Percentiles rank a stretch among this genome's conserved stretches.
Conservation (phyloP, 2,329 filamentous ascomycete genomes). For the Alternaria triticina region DNA sequence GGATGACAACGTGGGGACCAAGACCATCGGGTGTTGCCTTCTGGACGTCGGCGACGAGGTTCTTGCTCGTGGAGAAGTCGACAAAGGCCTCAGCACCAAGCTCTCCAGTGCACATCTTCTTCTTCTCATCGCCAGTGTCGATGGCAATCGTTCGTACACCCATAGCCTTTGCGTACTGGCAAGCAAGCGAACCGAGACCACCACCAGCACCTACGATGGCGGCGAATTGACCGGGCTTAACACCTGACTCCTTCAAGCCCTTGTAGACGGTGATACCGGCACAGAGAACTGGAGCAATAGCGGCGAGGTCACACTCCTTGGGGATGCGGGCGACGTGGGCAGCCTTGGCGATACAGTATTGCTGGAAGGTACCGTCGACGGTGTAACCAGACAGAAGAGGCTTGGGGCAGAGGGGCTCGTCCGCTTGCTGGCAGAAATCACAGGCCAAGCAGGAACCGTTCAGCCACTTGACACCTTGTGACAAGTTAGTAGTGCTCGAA, state of each 20-base stretch:
- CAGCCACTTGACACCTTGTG: constrained; percentile 78
- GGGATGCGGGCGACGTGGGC: constrained; percentile 83
- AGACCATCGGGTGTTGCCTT: constrained; percentile 78
- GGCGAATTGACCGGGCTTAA: constrained; percentile 75
- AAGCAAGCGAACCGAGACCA: constrained; percentile 78
- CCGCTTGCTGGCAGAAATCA: constrained; percentile 78
- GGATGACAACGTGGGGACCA: constrained; percentile 84
- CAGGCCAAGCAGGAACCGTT: constrained; percentile 86
- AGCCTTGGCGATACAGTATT: constrained; percentile 88
- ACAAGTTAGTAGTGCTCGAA: background rate
- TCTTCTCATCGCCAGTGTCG: constrained; percentile 83
- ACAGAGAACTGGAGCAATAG: constrained; percentile 80
- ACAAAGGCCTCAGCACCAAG: constrained; percentile 77
- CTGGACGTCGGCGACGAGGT: constrained; percentile 85
- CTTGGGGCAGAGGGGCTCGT: constrained; percentile 82
- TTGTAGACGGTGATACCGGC: constrained; percentile 90
- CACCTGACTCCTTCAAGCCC: constrained; percentile 84
- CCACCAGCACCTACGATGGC: constrained; percentile 88
- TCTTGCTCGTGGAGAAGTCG: constrained; percentile 78
- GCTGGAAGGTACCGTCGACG: constrained; percentile 91
- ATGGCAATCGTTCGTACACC: constrained; percentile 81
- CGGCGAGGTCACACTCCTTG: constrained; percentile 76
- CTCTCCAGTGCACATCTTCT: constrained; percentile 66
- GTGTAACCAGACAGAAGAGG: constrained; percentile 86
- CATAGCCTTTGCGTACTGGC: constrained; percentile 93